Evolutionary conservation across 1,139 yeast species (phyloP).

Genomic region (Saccharomyces hybrid): DNA sequence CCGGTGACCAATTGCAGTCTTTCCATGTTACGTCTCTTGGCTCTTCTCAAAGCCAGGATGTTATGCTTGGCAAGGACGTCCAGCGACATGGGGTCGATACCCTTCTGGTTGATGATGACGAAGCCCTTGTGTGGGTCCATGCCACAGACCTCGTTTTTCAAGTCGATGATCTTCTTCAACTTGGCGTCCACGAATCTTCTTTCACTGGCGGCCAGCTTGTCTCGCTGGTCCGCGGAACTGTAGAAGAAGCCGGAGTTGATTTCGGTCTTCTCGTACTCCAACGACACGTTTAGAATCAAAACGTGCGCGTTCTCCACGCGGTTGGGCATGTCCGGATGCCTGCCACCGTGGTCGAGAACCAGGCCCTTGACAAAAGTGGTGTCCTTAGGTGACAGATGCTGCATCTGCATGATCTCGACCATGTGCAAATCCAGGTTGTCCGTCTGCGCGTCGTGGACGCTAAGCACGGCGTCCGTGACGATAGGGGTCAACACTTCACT

Average conservation of each 20-base stretch:
- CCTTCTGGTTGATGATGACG: conserved; percentile 95
- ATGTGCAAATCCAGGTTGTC: conserved; percentile 77
- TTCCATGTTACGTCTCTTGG: conserved; percentile 98
- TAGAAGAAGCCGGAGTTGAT: conserved; percentile 95
- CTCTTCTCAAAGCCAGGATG: conserved; percentile 90
- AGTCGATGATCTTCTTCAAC: conserved; percentile 79
- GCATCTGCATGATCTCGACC: conserved; percentile 99
- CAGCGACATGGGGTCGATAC: conserved; percentile 96
- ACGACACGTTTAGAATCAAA: conserved; percentile 81
- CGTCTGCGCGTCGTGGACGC: conserved; percentile 51
- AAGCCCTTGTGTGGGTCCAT: conserved; percentile 68
- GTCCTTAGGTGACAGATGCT: conserved; percentile 77
- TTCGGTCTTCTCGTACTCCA: conserved; percentile 96
- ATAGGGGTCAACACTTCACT: conserved; percentile 82
- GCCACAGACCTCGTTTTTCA: conserved; percentile 87
- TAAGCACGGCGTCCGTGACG: conserved; percentile 90
- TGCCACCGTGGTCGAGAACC: conserved; percentile 95
- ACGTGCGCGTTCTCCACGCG: conserved; percentile 75
- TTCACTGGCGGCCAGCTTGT: conserved; percentile 87
- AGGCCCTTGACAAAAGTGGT: conserved; percentile 81
- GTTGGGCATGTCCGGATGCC: conserved; percentile 99
- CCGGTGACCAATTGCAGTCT: conserved; percentile 93
- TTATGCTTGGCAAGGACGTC: conserved; percentile 91
- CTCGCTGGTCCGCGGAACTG: conserved; percentile 93
- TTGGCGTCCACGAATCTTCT: conserved; percentile 92